Conservation (phyloP, 1,139 yeast genomes). For the Hanseniaspora uvarum region DNA sequence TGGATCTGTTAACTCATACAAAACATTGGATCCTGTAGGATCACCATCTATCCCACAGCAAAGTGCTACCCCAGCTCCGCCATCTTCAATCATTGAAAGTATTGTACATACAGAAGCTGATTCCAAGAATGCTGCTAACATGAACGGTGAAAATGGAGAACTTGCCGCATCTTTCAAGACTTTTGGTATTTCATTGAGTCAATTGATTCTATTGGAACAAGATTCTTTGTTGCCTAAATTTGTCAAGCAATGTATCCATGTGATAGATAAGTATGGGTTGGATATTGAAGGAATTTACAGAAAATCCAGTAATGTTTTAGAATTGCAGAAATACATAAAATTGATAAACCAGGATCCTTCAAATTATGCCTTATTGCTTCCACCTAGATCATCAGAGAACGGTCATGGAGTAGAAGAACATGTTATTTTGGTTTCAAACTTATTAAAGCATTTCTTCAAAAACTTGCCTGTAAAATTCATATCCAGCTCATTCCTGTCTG, state of each 20-base stretch:
- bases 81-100: constrained; percentile 17
- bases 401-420: constrained; percentile 52
- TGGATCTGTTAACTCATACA: constrained; percentile 6
- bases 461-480: constrained; percentile 62
- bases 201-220: constrained; percentile 67
- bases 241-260: constrained; percentile 78
- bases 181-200: constrained; percentile 73
- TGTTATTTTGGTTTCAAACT: constrained; percentile 60
- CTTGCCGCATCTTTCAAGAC: constrained; percentile 39
- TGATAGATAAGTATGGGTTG: constrained; percentile 73
- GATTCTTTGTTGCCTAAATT: constrained; percentile 78
- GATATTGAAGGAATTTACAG: constrained; percentile 85
- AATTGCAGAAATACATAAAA: constrained; percentile 61
- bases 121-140: not conserved
- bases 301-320: constrained; percentile 66
- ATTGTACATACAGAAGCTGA: not conserved
- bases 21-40: constrained; percentile 16
- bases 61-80: constrained; percentile 1
- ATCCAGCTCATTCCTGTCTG: constrained; percentile 46
- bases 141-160: not conserved
- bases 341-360: constrained; percentile 72
- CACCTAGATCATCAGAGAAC: constrained; percentile 31
- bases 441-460: constrained; percentile 57
- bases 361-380: constrained; percentile 46
- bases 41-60: constrained; percentile 1